phyloP scores from a whole-genome alignment of 129 eudicot genomes.

The Centella asiatica region DNA sequence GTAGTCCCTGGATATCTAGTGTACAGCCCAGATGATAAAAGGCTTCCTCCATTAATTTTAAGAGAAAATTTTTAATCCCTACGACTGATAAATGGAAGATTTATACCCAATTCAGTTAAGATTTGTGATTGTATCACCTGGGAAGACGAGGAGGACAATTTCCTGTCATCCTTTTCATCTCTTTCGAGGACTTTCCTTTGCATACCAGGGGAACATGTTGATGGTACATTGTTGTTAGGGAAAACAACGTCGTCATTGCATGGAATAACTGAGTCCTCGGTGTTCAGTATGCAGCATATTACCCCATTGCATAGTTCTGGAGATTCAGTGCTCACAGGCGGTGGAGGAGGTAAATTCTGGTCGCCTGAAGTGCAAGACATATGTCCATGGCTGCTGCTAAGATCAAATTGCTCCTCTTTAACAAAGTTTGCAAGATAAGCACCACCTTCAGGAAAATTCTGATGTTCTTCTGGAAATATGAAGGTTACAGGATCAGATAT shows the following conservation, averaged over 20 bases:
- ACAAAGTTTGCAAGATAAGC: conserved; percentile 10
- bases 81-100: conserved; percentile 16
- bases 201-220: too few species aligned
- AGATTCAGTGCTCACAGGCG: conserved; percentile 17
- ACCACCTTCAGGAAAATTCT: conserved; percentile 11
- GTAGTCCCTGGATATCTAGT: background rate
- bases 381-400: conserved; percentile 1
- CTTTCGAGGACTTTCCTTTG: conserved; percentile 25
- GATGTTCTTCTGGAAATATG: conserved; percentile 10
- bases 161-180: conserved; percentile 19
- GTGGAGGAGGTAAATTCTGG: conserved; percentile 15
- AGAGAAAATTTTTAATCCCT: conserved; percentile 5
- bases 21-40: too few species aligned
- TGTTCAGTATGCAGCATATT: conserved; percentile 55
- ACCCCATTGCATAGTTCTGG: conserved; percentile 28
- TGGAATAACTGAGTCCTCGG: conserved; percentile 70
- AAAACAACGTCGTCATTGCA: conserved; percentile 68
- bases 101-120: conserved; percentile 21
- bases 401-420: conserved; percentile 9
- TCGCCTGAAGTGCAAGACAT: conserved; percentile 13
- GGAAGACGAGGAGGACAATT: conserved; percentile 17
- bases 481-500: conserved; percentile 3
- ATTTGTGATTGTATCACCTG: conserved; percentile 24
- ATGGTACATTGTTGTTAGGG: too few species aligned
- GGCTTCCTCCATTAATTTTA: background rate